Conservation (phyloP, 345 rosid species). For the Nephelium lappaceum region DNA sequence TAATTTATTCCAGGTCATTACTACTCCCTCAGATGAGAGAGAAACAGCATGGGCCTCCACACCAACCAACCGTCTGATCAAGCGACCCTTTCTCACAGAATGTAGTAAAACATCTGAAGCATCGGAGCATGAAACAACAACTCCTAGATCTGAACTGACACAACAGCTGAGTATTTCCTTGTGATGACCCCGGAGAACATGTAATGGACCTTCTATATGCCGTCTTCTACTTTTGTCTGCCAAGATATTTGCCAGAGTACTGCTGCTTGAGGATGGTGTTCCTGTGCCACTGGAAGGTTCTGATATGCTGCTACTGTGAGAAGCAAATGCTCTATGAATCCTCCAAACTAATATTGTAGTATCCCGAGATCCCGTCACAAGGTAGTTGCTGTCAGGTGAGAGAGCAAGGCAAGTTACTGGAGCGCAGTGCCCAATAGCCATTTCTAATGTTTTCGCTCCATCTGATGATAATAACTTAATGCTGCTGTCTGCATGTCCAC, state of each 20-base stretch:
- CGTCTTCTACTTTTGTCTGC: constrained; percentile 63
- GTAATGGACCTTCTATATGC: constrained; percentile 89
- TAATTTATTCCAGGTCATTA: constrained; percentile 75
- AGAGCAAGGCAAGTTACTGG: constrained; percentile 97
- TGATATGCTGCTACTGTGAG: constrained; percentile 51
- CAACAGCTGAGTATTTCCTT: constrained; percentile 75
- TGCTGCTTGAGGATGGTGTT: constrained; percentile 44
- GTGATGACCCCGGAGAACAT: constrained; percentile 88
- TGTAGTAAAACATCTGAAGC: constrained; percentile 81
- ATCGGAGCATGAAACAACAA: constrained; percentile 74
- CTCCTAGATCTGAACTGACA: constrained; percentile 85
- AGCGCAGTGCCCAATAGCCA: constrained; percentile 89
- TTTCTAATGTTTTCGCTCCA: constrained; percentile 88
- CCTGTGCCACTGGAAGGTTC: constrained; percentile 55
- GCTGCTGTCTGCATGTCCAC: constrained; percentile 95
- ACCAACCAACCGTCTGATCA: constrained; percentile 78
- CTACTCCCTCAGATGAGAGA: constrained; percentile 80
- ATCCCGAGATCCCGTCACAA: constrained; percentile 91
- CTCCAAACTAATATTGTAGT: constrained; percentile 89
- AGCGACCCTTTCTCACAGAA: constrained; percentile 81
- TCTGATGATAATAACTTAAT: constrained; percentile 84
- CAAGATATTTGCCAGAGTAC: constrained; percentile 46
- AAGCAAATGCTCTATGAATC: constrained; percentile 62
- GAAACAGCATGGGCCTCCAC: constrained; percentile 79
- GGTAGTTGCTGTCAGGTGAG: constrained; percentile 80